Base-by-base conservation (phyloP, 1,284 basidiomycete genomes). In the Trametes polyzona region DNA sequence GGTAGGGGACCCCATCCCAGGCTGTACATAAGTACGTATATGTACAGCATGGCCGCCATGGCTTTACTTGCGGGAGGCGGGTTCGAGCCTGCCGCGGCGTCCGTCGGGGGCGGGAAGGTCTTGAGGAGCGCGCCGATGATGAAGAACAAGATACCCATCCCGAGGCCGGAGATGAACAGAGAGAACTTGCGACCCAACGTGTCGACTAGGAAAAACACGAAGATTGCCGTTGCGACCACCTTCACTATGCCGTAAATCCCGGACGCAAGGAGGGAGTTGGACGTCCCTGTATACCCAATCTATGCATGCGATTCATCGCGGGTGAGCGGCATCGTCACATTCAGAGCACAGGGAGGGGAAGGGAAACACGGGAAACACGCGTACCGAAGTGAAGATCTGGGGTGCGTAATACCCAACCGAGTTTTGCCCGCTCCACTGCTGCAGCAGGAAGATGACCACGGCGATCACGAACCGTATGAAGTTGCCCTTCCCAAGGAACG, bases 161-260 rank as follows among this genome's bases (percentile, higher is more conserved):
- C 77, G 11, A 80, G 40, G 0, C 82, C 83, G 43, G 89, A 91
- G 65, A 90, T 82, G 69, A 88, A 77, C 14, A 89, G 72, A 5
- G 87, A 81, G 42, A 74, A 68, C 69, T 80, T 82, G 42, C 85
- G 78, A 3, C 84, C 84, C 16, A 82, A 72, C 10, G 71, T 63
- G 61, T 86, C 85, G 52, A 83, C 79, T 62, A 84, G 74, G 71
- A 85, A 72, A 65, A 80, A 77, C 55, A 88, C 79, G 70, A 86
- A 93, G 56, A 86, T 59, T 0, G 80, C 58, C 0, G 92, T 93
- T 1, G 90, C 84, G 39, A 91, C 76, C 49, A 92, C 78, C 69
- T 92, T 87, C 69, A 92, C 80, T 67, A 92, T 78, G 52, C 91
- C 92, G 67, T 94, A 95, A 51, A 94, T 83, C 23, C 92, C 92